Evolutionary conservation across 345 rosid species (phyloP), one percentile per base, ranked within the genome.

Genomic region (Heritiera littoralis): DNA sequence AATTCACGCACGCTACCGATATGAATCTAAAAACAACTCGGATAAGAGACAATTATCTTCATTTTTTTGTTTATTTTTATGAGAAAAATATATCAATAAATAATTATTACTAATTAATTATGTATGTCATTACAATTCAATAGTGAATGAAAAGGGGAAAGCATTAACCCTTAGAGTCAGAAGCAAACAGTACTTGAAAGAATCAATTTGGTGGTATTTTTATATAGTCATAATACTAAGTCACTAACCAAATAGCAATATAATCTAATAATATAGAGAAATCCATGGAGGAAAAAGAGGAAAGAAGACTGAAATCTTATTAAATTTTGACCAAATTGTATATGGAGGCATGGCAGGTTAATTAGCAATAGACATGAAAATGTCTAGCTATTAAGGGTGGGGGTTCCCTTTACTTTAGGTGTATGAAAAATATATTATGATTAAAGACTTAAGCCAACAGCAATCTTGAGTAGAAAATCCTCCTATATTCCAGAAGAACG

Each of bases 401-500:
- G 17, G 38, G 15, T 10, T 65, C 43, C n/a, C 35, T 20, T 9
- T 15, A 72, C 23, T 10, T 52, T 52, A 9, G 76, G 30, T 35
- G 18, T 20, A 15, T 54, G 5, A 54, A 35, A 52, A 54, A 17
- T n/a, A n/a, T 63, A 35, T 35, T 35, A 14, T 51, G 9, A 52
- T 46, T 45, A 18, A 9, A 9, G 17, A 20, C 35, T 9, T 54
- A 35, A n/a, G 18, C 45, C 17, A 56, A 11, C 5, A 8, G 46
- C 17, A 32, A 17, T 52, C 61, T 52, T 20, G 38, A 43, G 72
- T 40, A 35, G 38, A 30, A 8, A 70, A n/a, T 9, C 41, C 15
- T 35, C 5, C 75, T 81, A 93, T 23, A 92, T 74, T 69, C 92
- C 95, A 18, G 93, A 69, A 13, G 99, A 90, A n/a, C 99, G 90